Conservation (phyloP, 208 protist genomes). For the Ichthyophonus hoferi region DNA sequence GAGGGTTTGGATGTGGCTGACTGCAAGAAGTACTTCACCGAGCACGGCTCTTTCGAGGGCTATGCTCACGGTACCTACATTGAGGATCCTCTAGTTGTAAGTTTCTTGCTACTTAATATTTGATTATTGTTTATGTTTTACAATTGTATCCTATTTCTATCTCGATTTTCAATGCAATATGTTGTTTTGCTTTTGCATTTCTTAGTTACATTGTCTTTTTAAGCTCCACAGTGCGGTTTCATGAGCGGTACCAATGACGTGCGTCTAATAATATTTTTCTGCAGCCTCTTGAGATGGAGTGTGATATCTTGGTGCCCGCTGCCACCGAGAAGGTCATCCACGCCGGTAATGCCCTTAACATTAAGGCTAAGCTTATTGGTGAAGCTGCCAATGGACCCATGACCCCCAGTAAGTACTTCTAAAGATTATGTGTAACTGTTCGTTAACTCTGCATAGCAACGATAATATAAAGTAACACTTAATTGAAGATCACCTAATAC, state of each 20-base stretch:
- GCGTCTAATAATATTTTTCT: background rate
- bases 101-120: too few species aligned
- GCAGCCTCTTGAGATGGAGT: constrained; percentile 54
- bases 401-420: constrained; percentile 61
- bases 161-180: background rate
- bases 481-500: too few species aligned
- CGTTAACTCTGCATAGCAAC: too few species aligned
- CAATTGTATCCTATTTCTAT: constrained; percentile 3
- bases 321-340: constrained; percentile 68
- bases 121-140: too few species aligned
- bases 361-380: constrained; percentile 64
- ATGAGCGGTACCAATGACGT: constrained; percentile 56
- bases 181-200: background rate
- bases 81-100: constrained; percentile 35
- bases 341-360: constrained; percentile 59
- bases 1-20: constrained; percentile 39
- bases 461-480: too few species aligned
- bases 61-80: constrained; percentile 53
- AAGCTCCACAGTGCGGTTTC: too few species aligned
- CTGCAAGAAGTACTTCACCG: background rate
- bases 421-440: too few species aligned
- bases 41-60: constrained; percentile 53
- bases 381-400: constrained; percentile 74
- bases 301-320: constrained; percentile 75
- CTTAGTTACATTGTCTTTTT: too few species aligned